Evolutionary conservation across 768 basidiomycete species (phyloP), one percentile per base, ranked within the genome.

Genomic region (Boletellus emodensis): DNA sequence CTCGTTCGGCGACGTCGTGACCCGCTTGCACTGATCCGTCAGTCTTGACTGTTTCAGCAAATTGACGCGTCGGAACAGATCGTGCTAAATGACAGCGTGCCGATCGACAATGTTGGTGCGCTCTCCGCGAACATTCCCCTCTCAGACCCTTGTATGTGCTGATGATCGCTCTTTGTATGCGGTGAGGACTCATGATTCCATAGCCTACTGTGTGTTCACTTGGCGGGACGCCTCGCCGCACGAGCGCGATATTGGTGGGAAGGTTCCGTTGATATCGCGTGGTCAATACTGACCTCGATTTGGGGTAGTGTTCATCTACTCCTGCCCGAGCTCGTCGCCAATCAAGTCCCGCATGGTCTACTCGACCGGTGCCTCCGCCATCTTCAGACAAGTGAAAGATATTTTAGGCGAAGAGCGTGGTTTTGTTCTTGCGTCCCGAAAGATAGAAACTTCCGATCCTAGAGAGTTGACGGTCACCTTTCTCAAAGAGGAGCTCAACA

Each of bases 331-430:
- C 3, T 61, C 69, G 13, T 90, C 88, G 6, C 87, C 89, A 1
- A 77, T 96, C 70, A 91, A 90, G 61, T 75, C 84, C 53, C 80
- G 93, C 39, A 94, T 98, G 90, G 64, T 96, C 33, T 95, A 94
- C 69, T 90, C 92, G 0, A 84, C 86, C 2, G 84, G 82, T 9
- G 80, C 80, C 11, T 59, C 74, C 10, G 66, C 78, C 17, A 75
- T 85, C 7, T 85, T 80, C 59, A 73, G 75, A 44, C 70, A 78
- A 8, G 82, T 79, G 30, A 83, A 83, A 53, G 70, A 67, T 5
- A 61, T 85, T 2, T 73, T 81, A 53, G 69, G 69, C 44, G 75
- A 69, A 13, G 70, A 68, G 44, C 70, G 73, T 15, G 71, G 71
- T 24, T 69, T 74, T 9, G 52, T 58, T 20, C 53, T 83, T 12